Evolutionary conservation across 1,139 yeast genomes (phyloP).

Genomic region (Pichia sp.): DNA sequence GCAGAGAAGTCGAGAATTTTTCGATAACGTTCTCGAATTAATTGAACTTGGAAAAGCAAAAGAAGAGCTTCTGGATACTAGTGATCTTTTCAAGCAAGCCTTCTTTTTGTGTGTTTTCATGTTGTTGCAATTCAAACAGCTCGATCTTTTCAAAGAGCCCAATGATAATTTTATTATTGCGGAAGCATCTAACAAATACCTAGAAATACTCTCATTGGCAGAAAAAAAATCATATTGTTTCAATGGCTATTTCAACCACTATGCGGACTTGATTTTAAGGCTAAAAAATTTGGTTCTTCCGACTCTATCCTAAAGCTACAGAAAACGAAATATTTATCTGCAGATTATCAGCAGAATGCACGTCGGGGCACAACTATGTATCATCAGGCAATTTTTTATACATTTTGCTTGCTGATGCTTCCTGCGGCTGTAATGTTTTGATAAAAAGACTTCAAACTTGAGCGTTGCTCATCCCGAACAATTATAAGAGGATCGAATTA

Average conservation of each 20-base stretch:
- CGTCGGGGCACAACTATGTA: too few species aligned
- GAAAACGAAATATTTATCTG: too few species aligned
- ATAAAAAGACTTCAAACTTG: too few species aligned
- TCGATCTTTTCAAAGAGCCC: slow-evolving; percentile 7
- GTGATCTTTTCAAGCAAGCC: slow-evolving; percentile 13
- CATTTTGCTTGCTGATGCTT: too few species aligned
- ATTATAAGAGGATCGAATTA: too few species aligned
- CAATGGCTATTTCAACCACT: slow-evolving; percentile 10
- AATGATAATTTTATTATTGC: slow-evolving; percentile 1
- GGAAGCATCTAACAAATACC: background rate
- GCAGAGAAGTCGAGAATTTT: slow-evolving; percentile 8
- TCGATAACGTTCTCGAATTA: slow-evolving; percentile 1
- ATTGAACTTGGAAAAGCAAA: slow-evolving; percentile 1
- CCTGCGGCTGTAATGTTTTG: too few species aligned
- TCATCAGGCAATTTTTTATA: too few species aligned
- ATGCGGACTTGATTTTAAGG: slow-evolving; percentile 10
- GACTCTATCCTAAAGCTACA: background rate
- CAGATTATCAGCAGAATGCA: too few species aligned
- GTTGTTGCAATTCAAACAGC: slow-evolving; percentile 12
- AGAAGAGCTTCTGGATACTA: slow-evolving; percentile 1
- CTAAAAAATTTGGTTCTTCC: slow-evolving; percentile 8
- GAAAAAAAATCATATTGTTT: slow-evolving; percentile 7
- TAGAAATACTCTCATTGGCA: slow-evolving; percentile 4
- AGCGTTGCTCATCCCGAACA: too few species aligned
- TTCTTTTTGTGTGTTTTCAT: slow-evolving; percentile 9